A percentile compares a stretch with the other conserved stretches of the same genome.
Evolutionary conservation across 345 rosid species (phyloP).

Genomic region (Hibiscus mutabilis): DNA sequence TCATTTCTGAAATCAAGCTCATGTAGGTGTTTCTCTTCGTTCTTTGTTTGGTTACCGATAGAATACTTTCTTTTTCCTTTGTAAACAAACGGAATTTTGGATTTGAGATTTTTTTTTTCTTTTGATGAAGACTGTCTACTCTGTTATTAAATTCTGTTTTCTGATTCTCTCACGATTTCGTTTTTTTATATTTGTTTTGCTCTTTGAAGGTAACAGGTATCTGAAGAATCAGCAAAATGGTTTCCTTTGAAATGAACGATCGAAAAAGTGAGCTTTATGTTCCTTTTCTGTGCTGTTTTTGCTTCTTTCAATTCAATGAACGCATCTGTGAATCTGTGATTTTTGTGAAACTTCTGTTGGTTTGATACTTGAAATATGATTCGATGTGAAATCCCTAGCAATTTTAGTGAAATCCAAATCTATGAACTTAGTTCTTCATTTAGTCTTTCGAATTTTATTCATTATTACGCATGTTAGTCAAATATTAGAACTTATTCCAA

Average conservation of each 20-base stretch:
- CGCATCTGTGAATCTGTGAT: neutral
- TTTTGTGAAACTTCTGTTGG: neutral
- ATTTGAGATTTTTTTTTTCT: neutral
- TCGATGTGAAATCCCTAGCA: neutral
- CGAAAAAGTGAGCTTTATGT: constrained; percentile 38
- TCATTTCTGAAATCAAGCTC: neutral
- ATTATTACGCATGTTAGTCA: neutral
- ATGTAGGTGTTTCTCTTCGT: neutral
- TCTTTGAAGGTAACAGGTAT: constrained; percentile 7
- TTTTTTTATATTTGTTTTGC: neutral
- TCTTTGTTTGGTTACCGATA: neutral
- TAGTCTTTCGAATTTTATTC: neutral
- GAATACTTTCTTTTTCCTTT: neutral
- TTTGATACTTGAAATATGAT: neutral
- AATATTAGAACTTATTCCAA: neutral
- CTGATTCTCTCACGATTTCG: neutral
- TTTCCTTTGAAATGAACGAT: constrained; percentile 52
- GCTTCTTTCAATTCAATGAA: neutral
- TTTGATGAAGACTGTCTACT: neutral
- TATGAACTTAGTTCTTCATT: neutral
- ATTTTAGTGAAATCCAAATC: neutral
- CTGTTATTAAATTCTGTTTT: neutral
- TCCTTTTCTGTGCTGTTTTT: neutral
- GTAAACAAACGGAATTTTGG: neutral
- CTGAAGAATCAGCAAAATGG: constrained; percentile 24